These are phyloP conservation scores for Trichoderma breve DNA, from an alignment of 2,329 filamentous ascomycete genomes.

Conservation along the genomic window DNA sequence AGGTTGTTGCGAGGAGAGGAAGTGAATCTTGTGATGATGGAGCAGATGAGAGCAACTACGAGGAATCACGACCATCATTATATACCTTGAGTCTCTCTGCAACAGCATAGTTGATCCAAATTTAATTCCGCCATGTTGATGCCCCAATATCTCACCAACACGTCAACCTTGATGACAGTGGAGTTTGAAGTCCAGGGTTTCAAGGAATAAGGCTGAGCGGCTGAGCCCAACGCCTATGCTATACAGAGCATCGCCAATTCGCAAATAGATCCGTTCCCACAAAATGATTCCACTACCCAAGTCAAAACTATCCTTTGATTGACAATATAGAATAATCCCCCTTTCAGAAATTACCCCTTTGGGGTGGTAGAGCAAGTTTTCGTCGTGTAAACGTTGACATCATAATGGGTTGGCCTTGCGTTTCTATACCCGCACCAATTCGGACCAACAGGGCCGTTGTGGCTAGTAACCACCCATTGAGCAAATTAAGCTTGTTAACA, in stretches of 20 bases:
- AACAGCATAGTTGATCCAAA: neutral
- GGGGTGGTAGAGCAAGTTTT: neutral
- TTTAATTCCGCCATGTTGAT: neutral
- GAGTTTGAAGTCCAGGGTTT: neutral
- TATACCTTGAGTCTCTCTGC: neutral
- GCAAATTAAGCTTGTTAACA: neutral
- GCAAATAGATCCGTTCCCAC: neutral
- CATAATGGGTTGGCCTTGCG: neutral
- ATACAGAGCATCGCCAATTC: neutral
- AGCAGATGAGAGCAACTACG: neutral
- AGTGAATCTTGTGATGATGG: neutral
- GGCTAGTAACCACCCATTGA: neutral
- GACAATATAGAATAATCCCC: neutral
- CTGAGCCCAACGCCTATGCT: neutral
- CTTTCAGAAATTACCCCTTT: neutral
- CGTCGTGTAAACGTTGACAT: neutral
- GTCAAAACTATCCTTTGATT: neutral
- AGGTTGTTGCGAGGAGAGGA: neutral
- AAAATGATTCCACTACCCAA: neutral
- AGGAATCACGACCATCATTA: neutral
- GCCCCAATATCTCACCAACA: neutral
- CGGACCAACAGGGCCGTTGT: neutral
- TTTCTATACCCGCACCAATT: neutral
- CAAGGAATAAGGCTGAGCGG: constrained; percentile 4
- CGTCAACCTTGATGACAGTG: neutral